Base-by-base conservation (phyloP, 2,329 filamentous ascomycete species). In the Claviceps quebecensis region DNA sequence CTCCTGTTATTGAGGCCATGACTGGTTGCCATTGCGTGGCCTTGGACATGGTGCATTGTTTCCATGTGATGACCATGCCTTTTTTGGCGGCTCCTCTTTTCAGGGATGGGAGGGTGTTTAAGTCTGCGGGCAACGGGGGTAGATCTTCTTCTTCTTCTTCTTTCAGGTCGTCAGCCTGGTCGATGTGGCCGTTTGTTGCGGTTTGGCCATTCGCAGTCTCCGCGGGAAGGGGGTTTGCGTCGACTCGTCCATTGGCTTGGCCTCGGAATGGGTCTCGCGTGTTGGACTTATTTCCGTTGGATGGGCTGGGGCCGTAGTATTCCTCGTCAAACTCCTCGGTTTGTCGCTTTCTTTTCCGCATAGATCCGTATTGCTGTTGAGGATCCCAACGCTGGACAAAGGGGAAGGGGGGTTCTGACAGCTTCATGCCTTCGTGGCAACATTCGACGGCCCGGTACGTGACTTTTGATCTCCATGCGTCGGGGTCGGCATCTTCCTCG, bases 381-480 rank as follows among this genome's bases (percentile, higher is more conserved):
- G 79, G 76, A 65, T 95, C 87, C 91, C 90, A 96, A 46, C 86
- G 78, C 65, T 96, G 89, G 16, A 86, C 73, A 64, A 96, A 96
- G 0, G 90, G 90, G 61, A 94, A 96, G 0, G 90, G 87, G 0
- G 91, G 90, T 37, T 86, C 77, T 50, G 78, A 85, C 45, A 95
- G 72, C 36, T 76, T 69, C 40, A 87, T 69, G 5, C 74, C 77
- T 34, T 86, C 77, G n/a, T 86, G 75, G 55, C 81, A 80, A 66
- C 90, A 96, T 64, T 97, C 91, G 1, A 94, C 86, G 22, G 87
- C 90, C 23, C 78, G 77, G 54, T 95, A 80, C 11, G 72, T 76
- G 54, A 96, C 83, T 57, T 81, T 87, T 4, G 78, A 70, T 57
- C 79, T 79, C 90, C 90, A 96, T 22, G 78, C 74, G 34, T 85